phyloP scores from a whole-genome alignment of 2,329 filamentous ascomycete species.

The Pseudogymnoascus sp. region DNA sequence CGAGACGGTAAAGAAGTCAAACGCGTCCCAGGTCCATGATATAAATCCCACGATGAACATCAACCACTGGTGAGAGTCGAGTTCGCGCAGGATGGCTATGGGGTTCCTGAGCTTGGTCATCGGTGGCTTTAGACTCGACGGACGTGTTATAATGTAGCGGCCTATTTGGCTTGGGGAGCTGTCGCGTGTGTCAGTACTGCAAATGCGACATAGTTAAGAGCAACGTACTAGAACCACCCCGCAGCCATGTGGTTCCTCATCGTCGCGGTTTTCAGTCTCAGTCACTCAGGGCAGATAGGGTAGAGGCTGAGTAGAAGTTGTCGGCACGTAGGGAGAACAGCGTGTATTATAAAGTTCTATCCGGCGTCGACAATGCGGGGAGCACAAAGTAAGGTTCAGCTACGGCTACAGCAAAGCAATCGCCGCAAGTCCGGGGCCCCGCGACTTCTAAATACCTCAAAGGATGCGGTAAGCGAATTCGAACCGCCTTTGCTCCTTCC shows the following conservation, averaged over 20 bases:
- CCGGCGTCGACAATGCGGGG: not conserved
- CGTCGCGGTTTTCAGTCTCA: not conserved
- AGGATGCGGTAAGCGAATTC: not conserved
- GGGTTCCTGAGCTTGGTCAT: slow-evolving; percentile 25
- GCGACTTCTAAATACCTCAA: not conserved
- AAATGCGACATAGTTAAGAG: not conserved
- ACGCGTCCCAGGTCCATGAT: slow-evolving; percentile 51
- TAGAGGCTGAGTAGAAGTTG: not conserved
- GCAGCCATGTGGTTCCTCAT: slow-evolving; percentile 6
- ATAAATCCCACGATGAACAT: slow-evolving; percentile 22
- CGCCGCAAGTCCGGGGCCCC: not conserved
- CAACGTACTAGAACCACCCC: slow-evolving; percentile 2
- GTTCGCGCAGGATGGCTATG: slow-evolving; percentile 22
- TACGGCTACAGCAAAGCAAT: not conserved
- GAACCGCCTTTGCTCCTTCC: not conserved
- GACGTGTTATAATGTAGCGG: slow-evolving; percentile 30
- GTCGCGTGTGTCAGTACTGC: not conserved
- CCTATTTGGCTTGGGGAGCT: slow-evolving; percentile 28
- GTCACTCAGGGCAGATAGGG: not conserved
- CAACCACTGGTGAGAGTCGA: slow-evolving; percentile 28
- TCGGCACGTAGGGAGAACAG: too few relatives aligned
- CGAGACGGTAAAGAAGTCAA: slow-evolving; percentile 62
- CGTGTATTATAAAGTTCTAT: not conserved
- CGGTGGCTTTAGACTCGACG: slow-evolving; percentile 31
- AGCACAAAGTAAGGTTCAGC: not conserved